phyloP scores from a whole-genome alignment of 176 grass and related monocot species.

The Tuctoria greenei region DNA sequence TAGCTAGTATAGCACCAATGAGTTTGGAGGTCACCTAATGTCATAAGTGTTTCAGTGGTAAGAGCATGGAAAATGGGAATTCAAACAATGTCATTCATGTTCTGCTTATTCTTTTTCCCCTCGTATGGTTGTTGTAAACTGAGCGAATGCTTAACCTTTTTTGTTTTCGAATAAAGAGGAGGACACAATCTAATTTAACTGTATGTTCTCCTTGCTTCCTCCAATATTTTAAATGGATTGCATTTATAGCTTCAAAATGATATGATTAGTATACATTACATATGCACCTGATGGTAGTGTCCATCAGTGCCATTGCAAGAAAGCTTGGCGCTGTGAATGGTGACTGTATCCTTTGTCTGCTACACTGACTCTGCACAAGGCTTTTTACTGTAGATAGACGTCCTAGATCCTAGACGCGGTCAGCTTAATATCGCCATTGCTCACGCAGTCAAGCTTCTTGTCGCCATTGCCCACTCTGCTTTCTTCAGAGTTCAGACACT shows the following conservation, averaged over 20 bases:
- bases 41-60: slow-evolving; percentile 40
- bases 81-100: slow-evolving; percentile 54
- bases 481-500: slow-evolving; percentile 41
- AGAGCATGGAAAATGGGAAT: slow-evolving; percentile 44
- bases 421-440: too few species aligned
- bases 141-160: slow-evolving; percentile 33
- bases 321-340: not conserved
- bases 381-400: too few species aligned
- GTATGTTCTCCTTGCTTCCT: slow-evolving; percentile 11
- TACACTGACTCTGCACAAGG: not conserved
- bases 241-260: not conserved
- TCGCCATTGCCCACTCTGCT: too few species aligned
- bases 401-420: not conserved
- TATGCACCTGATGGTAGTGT: too few species aligned
- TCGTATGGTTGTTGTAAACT: slow-evolving; percentile 48
- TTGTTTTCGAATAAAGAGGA: slow-evolving; percentile 57
- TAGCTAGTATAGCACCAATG: slow-evolving; percentile 56
- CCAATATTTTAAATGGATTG: not conserved
- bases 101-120: slow-evolving; percentile 46
- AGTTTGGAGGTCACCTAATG: slow-evolving; percentile 43
- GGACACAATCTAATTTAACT: slow-evolving; percentile 37
- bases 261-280: too few species aligned
- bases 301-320: not conserved
- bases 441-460: too few species aligned
- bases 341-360: not conserved